Base-by-base conservation (phyloP, 1,284 basidiomycete species). In the Trichosporon sp. region DNA sequence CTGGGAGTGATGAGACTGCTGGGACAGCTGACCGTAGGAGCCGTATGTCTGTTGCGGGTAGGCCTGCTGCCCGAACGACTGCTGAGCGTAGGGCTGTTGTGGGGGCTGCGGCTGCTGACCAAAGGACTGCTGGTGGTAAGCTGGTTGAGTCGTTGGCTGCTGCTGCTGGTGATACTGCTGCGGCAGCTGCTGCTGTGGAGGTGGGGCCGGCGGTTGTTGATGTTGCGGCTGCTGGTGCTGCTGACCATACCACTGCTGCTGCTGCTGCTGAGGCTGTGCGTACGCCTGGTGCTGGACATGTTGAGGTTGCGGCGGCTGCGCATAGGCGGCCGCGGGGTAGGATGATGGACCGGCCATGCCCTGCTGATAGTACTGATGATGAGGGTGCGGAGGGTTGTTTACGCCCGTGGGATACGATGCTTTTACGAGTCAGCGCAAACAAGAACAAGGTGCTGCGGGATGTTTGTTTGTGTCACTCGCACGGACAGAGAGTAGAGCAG, bases 11-110 rank as follows among this genome's bases (percentile, higher is more conserved):
- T 63, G 59, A 37, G 59, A 63, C 31, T 63, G 31, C 31, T 63
- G 59, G 14, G 59, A 63, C 32, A 35, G 59, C 35, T 35, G 59
- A 16, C 59, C 59, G 32, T 63, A n/a, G 14, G 59, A 63, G 32
- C 59, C 59, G 16, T 63, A 63, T 16, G 59, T 63, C 16, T 63
- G 59, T 12, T 63, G 59, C 14, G 59, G 59, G 31, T 63, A 63
- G n/a, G 59, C 59, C 31, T 63, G 59, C 59, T 63, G 59, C 11
- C 59, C 59, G 59, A 63, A 63, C 59, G 59, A 63, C 32, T 63
- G 59, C 59, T 32, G 32, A 35, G 59, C 59, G 59, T 63, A 63
- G 31, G 59, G 59, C 35, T 63, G 59, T 31, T 63, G 59, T 7
- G 51, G 51, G 19, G 19, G 51, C 32, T 14, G 59, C 2, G 26